phyloP scores from a whole-genome alignment of 371 early-diverging fungal species.

The Coemansia sp. region DNA sequence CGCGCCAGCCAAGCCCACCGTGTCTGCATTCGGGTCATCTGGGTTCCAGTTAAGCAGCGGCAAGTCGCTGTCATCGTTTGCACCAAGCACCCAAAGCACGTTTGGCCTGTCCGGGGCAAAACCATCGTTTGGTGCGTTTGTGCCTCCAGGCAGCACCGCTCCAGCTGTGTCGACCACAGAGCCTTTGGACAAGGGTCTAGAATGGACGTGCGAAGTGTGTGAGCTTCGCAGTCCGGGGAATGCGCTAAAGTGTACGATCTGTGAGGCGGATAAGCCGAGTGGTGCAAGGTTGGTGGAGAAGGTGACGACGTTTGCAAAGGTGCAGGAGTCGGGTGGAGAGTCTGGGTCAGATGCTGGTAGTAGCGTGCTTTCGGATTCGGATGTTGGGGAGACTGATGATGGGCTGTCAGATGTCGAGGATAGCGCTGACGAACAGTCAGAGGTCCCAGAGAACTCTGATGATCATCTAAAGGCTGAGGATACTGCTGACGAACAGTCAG shows the following conservation, averaged over 20 bases:
- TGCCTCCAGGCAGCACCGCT: conserved; percentile 3
- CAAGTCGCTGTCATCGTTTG: background rate
- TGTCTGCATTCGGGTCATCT: background rate
- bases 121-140: conserved; percentile 18
- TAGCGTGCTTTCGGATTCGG: background rate
- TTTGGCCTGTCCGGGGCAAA: background rate
- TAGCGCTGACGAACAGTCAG: background rate
- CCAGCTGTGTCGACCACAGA: background rate
- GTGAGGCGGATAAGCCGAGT: background rate
- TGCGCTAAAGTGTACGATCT: background rate
- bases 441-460: background rate
- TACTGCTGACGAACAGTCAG: background rate
- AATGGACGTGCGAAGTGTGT: conserved; percentile 35
- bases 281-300: background rate
- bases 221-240: conserved; percentile 13
- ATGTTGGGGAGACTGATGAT: background rate
- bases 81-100: background rate
- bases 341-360: background rate
- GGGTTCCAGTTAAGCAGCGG: background rate
- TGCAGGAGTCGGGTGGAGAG: background rate
- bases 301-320: background rate
- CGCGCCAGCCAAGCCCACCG: background rate
- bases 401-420: background rate
- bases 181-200: background rate
- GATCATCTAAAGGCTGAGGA: background rate